These are phyloP conservation scores for Mollisia scopiformis DNA, from an alignment of 2,329 filamentous ascomycete genomes.

Conservation along the genomic window DNA sequence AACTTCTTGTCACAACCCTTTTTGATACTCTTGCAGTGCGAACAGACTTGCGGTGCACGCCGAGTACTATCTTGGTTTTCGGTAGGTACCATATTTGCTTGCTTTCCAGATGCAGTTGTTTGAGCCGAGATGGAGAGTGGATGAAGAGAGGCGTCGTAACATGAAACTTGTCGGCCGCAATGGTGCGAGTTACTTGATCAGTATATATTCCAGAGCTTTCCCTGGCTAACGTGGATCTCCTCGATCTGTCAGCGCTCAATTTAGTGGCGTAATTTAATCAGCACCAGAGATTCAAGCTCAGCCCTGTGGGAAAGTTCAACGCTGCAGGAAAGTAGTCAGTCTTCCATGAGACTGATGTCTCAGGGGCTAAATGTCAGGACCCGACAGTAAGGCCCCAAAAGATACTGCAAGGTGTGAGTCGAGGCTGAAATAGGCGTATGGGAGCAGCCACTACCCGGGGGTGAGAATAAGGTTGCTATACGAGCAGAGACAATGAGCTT, in stretches of 20 bases:
- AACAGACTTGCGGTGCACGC: slow-evolving; percentile 25
- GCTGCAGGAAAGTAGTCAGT: background rate
- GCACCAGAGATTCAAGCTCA: slow-evolving; percentile 1
- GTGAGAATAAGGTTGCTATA: background rate
- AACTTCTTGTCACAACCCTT: slow-evolving; percentile 30
- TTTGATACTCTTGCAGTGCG: slow-evolving; percentile 29
- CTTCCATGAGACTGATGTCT: background rate
- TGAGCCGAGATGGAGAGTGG: background rate
- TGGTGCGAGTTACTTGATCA: background rate
- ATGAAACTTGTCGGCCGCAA: background rate
- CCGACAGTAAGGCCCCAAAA: background rate
- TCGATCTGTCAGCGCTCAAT: slow-evolving; percentile 1
- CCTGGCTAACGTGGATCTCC: background rate
- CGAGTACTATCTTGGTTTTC: slow-evolving; percentile 4
- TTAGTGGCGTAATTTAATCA: slow-evolving; percentile 6
- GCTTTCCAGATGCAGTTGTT: background rate
- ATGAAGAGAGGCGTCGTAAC: background rate
- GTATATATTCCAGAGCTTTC: slow-evolving; percentile 6
- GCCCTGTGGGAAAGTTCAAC: background rate
- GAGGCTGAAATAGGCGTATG: slow-evolving; percentile 1
- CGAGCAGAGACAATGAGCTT: background rate
- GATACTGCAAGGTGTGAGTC: background rate
- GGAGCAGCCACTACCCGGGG: background rate
- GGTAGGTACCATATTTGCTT: slow-evolving; percentile 6
- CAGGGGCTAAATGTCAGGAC: background rate